Base-by-base conservation (phyloP, 176 grass and related monocot species). In the Zoysia pacifica region DNA sequence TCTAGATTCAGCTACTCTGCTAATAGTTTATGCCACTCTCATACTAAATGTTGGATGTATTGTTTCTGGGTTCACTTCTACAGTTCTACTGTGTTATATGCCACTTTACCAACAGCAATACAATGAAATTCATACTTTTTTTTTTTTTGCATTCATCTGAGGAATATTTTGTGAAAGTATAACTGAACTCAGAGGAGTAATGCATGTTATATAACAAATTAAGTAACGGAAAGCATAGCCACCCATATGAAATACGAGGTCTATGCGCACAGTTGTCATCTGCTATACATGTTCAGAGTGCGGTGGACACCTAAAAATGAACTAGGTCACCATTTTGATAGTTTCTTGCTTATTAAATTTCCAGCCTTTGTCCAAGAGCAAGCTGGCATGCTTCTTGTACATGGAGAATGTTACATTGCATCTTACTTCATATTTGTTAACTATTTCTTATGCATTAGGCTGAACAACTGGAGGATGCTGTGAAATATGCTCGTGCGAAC, bases 381-480 rank as follows among this genome's bases (percentile, higher is more conserved):
- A 68, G 20, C 12, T 12, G 48, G 36, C 20, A 45, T 74, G 46
- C 4, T 11, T 74, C 62, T 61, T n/a, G 58, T 67, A 18, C 58
- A 35, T 48, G 55, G 11, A 35, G 19, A 56, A 55, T 72, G 46
- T 55, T 58, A 11, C 47, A 60, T 50, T 81, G 47, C 62, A 49
- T 82, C 65, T 37, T 58, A 6, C 54, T 73, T 71, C 13, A 56
- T 64, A 10, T 41, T 60, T 49, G 40, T 82, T 47, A 40, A 40
- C 44, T 73, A 20, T 70, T 72, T 83, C 58, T 73, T 44, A 69
- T 75, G 66, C 40, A 61, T 79, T 72, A 98, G 95, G 87, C 68
- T 76, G 95, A 82, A 69, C 87, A 94, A 53, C 76, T 85, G 50
- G 92, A 93, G 76, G 88, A 87, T 62, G 95, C 92, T 62, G 92